phyloP scores from a whole-genome alignment of 2,329 filamentous ascomycete species.

The Cordyceps sp. region DNA sequence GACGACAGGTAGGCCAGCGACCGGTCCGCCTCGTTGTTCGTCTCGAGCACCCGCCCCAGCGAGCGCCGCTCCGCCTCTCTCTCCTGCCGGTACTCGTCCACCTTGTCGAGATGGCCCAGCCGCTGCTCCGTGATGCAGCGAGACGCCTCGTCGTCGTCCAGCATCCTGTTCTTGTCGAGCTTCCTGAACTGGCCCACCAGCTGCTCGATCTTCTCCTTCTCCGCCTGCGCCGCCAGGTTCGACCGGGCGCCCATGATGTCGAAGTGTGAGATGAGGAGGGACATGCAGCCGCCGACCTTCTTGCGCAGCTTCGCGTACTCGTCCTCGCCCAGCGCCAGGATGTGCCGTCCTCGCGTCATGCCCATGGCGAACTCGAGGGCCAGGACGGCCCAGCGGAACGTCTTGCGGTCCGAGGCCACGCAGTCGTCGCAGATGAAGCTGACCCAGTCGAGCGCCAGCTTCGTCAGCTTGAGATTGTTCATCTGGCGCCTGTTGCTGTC shows the following conservation, averaged over 20 bases:
- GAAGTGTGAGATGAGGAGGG: constrained; percentile 90
- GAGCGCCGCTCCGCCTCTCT: constrained; percentile 75
- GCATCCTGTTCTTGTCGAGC: constrained; percentile 56
- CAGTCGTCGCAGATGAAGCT: constrained; percentile 97
- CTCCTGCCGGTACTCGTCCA: constrained; percentile 65
- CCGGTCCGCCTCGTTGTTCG: constrained; percentile 87
- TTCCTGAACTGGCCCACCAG: constrained; percentile 59
- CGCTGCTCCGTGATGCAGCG: constrained; percentile 60
- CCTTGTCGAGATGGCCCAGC: constrained; percentile 51
- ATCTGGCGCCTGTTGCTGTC: constrained; percentile 88
- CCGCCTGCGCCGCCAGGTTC: constrained; percentile 81
- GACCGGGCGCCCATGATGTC: constrained; percentile 97
- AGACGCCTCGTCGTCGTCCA: constrained; percentile 75
- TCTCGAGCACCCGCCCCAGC: constrained; percentile 79
- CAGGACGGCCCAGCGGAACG: constrained; percentile 92
- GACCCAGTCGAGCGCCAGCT: constrained; percentile 90
- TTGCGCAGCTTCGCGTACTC: constrained; percentile 70
- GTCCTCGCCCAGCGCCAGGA: constrained; percentile 74
- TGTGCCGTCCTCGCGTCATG: constrained; percentile 88
- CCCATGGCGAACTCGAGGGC: constrained; percentile 94
- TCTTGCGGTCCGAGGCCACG: constrained; percentile 81
- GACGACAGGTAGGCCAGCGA: constrained; percentile 88
- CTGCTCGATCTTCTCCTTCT: constrained; percentile 76
- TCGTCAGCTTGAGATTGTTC: constrained; percentile 92
- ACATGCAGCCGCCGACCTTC: constrained; percentile 96